Conservation (phyloP, 371 early-diverging fungal genomes). For the Mucor sp. region DNA sequence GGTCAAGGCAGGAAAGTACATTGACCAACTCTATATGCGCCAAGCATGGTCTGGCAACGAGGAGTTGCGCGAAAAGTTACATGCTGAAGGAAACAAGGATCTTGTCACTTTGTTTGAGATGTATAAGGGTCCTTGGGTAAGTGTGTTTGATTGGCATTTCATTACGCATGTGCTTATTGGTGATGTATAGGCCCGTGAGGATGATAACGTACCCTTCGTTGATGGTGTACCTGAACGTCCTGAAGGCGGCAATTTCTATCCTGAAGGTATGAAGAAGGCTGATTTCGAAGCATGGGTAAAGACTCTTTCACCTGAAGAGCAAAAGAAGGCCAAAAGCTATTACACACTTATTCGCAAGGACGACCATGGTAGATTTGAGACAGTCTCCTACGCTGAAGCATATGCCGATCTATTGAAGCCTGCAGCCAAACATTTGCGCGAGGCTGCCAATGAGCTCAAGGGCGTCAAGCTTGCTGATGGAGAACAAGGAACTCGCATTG, state of each 20-base stretch:
- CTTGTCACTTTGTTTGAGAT: slow-evolving; percentile 60
- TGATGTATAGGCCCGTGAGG: slow-evolving; percentile 24
- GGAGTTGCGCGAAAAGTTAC: slow-evolving; percentile 55
- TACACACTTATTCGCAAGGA: slow-evolving; percentile 65
- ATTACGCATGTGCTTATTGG: not conserved
- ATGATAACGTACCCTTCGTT: slow-evolving; percentile 63
- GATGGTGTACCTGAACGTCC: slow-evolving; percentile 64
- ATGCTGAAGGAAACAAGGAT: slow-evolving; percentile 38
- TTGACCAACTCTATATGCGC: slow-evolving; percentile 68
- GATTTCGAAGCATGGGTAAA: slow-evolving; percentile 68
- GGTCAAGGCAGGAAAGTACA: slow-evolving; percentile 62
- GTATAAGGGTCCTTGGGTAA: slow-evolving; percentile 79
- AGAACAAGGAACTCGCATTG: slow-evolving; percentile 46
- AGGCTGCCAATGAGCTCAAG: slow-evolving; percentile 65
- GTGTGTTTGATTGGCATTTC: not conserved
- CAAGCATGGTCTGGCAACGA: slow-evolving; percentile 77
- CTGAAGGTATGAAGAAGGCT: slow-evolving; percentile 72
- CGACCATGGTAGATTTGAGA: slow-evolving; percentile 33
- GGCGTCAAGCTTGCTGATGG: slow-evolving; percentile 13
- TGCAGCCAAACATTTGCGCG: slow-evolving; percentile 56
- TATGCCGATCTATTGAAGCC: slow-evolving; percentile 68
- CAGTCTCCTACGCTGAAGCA: slow-evolving; percentile 61
- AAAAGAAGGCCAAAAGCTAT: slow-evolving; percentile 66
- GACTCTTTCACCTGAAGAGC: slow-evolving; percentile 50
- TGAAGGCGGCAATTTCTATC: slow-evolving; percentile 73